Evolutionary conservation across 371 early-diverging fungal species (phyloP).

Genomic region (Mucor lusitanicus): DNA sequence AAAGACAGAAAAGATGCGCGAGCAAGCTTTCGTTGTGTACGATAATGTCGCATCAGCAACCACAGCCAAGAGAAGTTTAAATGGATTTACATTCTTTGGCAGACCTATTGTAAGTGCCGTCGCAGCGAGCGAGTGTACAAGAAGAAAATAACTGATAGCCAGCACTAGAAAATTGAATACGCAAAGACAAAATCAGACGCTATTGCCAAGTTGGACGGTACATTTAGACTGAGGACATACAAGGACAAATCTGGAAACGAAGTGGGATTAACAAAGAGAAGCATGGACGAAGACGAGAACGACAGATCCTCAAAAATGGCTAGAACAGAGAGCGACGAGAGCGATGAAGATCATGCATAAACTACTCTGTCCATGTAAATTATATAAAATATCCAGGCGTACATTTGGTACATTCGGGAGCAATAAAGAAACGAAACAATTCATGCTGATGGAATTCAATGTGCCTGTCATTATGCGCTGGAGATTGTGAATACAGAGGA

Average conservation of each 20-base stretch:
- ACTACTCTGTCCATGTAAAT: background rate
- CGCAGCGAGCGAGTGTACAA: background rate
- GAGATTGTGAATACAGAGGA: background rate
- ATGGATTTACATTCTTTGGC: constrained; percentile 77
- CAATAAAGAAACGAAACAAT: background rate
- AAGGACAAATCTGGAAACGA: constrained; percentile 15
- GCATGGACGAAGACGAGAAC: constrained; percentile 23
- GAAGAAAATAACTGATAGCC: background rate
- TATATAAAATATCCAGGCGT: background rate
- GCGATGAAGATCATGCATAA: constrained; percentile 34
- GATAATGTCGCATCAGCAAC: constrained; percentile 76
- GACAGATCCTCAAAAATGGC: constrained; percentile 24
- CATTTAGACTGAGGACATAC: constrained; percentile 42
- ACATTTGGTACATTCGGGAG: background rate
- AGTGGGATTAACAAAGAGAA: constrained; percentile 24
- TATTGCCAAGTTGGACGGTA: constrained; percentile 74
- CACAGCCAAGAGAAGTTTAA: constrained; percentile 71
- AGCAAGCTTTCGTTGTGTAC: constrained; percentile 96
- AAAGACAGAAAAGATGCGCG: constrained; percentile 81
- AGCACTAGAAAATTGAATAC: constrained; percentile 70
- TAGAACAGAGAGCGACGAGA: constrained; percentile 28
- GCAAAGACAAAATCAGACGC: constrained; percentile 78
- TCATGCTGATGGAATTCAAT: background rate
- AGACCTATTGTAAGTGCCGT: constrained; percentile 68
- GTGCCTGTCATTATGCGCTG: background rate